Evolutionary conservation across 2,329 filamentous ascomycete species (phyloP).

Genomic region (Cladosporium oxysporum): DNA sequence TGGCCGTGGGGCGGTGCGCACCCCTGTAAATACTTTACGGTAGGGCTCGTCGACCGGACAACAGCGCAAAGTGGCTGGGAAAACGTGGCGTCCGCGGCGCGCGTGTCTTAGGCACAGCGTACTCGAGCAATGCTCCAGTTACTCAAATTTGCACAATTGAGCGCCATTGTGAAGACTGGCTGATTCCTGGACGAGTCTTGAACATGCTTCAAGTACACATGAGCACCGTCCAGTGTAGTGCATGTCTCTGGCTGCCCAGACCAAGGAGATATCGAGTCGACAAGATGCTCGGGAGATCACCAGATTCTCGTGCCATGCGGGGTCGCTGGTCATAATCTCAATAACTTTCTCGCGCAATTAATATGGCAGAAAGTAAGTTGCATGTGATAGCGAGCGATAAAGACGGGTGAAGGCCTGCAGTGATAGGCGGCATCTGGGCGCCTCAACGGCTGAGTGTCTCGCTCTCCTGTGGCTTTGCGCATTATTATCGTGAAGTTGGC

Average conservation of each 20-base stretch:
- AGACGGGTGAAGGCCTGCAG: background rate
- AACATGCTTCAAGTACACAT: background rate
- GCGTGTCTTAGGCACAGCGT: background rate
- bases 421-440: conserved; percentile 8
- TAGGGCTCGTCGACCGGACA: conserved; percentile 14
- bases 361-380: background rate
- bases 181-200: background rate
- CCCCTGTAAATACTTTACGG: background rate
- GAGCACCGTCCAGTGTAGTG: background rate
- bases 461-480: conserved; percentile 2
- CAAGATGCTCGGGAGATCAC: background rate
- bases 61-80: conserved; percentile 15
- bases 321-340: background rate
- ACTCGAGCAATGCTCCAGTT: background rate
- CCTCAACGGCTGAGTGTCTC: conserved; percentile 14
- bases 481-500: background rate
- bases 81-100: conserved; percentile 8
- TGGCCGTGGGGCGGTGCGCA: conserved; percentile 14
- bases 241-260: background rate
- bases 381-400: conserved; percentile 15
- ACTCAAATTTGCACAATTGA: background rate
- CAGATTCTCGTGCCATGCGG: conserved; percentile 1
- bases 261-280: background rate
- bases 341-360: background rate
- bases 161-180: background rate